Percentiles rank a stretch among this genome's conserved stretches.
phyloP scores from a whole-genome alignment of 2,329 filamentous ascomycete genomes.

The Rhinocladiella mackenziei region DNA sequence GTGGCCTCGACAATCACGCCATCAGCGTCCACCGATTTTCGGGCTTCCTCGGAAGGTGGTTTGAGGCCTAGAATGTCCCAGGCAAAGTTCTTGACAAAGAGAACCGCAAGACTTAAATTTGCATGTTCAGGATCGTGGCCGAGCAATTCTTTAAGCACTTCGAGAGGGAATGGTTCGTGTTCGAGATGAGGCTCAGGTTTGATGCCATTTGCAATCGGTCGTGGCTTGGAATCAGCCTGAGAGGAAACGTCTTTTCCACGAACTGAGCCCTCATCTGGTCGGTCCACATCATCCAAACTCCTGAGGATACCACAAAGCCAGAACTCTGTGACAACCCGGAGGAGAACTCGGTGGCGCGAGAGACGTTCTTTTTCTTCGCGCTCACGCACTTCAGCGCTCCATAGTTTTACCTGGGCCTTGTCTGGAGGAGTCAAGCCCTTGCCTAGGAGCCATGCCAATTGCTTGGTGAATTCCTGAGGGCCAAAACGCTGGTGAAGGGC shows the following conservation, averaged over 20 bases:
- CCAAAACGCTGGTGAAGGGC: conserved; percentile 95
- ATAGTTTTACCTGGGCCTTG: conserved; percentile 72
- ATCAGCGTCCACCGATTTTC: conserved; percentile 79
- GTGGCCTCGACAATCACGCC: conserved; percentile 55
- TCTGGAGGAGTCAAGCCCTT: conserved; percentile 89
- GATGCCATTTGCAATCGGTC: conserved; percentile 53
- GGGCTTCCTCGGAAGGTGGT: conserved; percentile 65
- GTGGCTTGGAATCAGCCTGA: conserved; percentile 51
- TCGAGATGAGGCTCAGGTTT: conserved; percentile 60
- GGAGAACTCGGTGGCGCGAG: conserved; percentile 74
- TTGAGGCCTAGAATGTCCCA: conserved; percentile 92
- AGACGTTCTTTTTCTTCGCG: conserved; percentile 94
- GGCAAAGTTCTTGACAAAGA: conserved; percentile 92
- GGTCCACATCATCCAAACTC: conserved; percentile 68
- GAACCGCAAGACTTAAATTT: conserved; percentile 84
- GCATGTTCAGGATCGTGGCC: conserved; percentile 89
- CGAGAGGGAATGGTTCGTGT: conserved; percentile 88
- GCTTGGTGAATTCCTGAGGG: conserved; percentile 81
- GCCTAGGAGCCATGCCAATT: conserved; percentile 86
- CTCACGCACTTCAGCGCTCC: conserved; percentile 78
- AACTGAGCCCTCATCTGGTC: conserved; percentile 57
- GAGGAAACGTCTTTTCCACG: conserved; percentile 53
- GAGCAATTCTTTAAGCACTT: conserved; percentile 94
- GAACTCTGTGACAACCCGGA: conserved; percentile 88
- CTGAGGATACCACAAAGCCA: conserved; percentile 89